These are phyloP conservation scores for Gomphus bonarii DNA, from an alignment of 1,284 basidiomycete genomes.

Conservation along the genomic window DNA sequence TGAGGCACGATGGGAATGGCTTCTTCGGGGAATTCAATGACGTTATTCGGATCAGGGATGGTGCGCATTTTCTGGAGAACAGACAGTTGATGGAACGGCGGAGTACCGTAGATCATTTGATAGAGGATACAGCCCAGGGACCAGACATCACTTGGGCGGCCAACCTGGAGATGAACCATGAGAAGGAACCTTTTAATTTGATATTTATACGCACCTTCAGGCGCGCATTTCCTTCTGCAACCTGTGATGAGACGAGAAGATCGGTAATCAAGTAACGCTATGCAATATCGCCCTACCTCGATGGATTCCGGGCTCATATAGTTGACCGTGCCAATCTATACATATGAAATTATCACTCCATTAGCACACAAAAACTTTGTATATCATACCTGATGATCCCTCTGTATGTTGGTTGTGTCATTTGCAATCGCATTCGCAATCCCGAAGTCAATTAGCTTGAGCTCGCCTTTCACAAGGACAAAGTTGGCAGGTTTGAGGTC, in stretches of 20 bases:
- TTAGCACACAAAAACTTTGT: slow-evolving; percentile 2
- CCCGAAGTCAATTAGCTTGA: slow-evolving; percentile 95
- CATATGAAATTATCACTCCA: not conserved
- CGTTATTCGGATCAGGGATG: slow-evolving; percentile 65
- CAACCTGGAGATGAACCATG: slow-evolving; percentile 29
- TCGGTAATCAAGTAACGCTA: not conserved
- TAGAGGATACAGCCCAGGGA: slow-evolving; percentile 96
- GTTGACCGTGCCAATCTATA: slow-evolving; percentile 84
- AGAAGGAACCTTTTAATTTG: not conserved
- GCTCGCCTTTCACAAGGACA: slow-evolving; percentile 83
- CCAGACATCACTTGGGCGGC: slow-evolving; percentile 90
- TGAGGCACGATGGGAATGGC: slow-evolving; percentile 41
- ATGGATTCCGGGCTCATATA: slow-evolving; percentile 96
- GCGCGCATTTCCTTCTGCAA: slow-evolving; percentile 61
- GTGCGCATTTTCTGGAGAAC: slow-evolving; percentile 83
- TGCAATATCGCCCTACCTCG: slow-evolving; percentile 32
- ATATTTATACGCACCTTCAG: slow-evolving; percentile 41
- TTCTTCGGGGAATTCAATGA: slow-evolving; percentile 68
- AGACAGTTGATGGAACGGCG: slow-evolving; percentile 83
- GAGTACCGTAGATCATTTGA: slow-evolving; percentile 93
- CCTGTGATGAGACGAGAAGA: not conserved
- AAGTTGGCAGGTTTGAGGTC: slow-evolving; percentile 97
- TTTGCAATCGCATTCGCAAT: slow-evolving; percentile 96
- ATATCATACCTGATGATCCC: slow-evolving; percentile 72
- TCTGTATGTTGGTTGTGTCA: slow-evolving; percentile 93